Percentiles rank a stretch among this genome's conserved stretches.
These are phyloP conservation scores for Dactylellina haptotyla DNA, from an alignment of 2,329 filamentous ascomycete species.

Conservation along the genomic window DNA sequence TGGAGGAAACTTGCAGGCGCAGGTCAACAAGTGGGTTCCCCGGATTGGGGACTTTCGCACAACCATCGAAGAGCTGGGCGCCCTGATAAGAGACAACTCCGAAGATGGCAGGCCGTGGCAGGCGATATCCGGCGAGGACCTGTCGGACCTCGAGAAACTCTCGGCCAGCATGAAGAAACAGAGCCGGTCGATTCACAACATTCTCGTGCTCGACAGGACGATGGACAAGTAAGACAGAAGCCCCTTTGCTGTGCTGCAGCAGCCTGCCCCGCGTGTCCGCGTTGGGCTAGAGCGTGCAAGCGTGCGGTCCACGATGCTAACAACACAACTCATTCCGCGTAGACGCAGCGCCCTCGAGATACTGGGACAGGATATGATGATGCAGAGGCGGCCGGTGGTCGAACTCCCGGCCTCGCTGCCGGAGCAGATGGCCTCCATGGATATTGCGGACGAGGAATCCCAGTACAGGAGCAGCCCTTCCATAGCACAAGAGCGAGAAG, in stretches of 20 bases:
- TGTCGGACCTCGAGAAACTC: slow-evolving; percentile 43
- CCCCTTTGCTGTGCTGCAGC: background rate
- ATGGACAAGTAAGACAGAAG: slow-evolving; percentile 42
- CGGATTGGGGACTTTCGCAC: slow-evolving; percentile 52
- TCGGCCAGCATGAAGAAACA: slow-evolving; percentile 46
- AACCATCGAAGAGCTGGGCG: slow-evolving; percentile 46
- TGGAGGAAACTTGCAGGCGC: slow-evolving; percentile 43
- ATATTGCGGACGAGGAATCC: slow-evolving; percentile 25
- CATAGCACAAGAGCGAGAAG: slow-evolving; percentile 5
- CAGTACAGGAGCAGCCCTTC: slow-evolving; percentile 8
- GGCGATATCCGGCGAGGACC: slow-evolving; percentile 30
- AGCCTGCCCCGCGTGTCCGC: slow-evolving; percentile 3
- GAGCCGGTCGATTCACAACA: slow-evolving; percentile 45
- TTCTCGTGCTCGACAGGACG: slow-evolving; percentile 42
- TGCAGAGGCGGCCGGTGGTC: slow-evolving; percentile 8
- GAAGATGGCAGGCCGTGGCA: slow-evolving; percentile 47
- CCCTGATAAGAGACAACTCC: slow-evolving; percentile 48
- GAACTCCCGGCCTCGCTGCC: slow-evolving; percentile 19
- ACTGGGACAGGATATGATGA: slow-evolving; percentile 14
- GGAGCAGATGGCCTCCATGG: slow-evolving; percentile 31
- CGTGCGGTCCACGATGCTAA: slow-evolving; percentile 27
- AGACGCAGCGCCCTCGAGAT: slow-evolving; percentile 42
- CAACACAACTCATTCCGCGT: slow-evolving; percentile 34
- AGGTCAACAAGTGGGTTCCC: slow-evolving; percentile 47
- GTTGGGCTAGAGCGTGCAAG: slow-evolving; percentile 3